Evolutionary conservation across 768 basidiomycete species (phyloP), one percentile per base, ranked within the genome.

Genomic region (Dendrothele bispora): DNA sequence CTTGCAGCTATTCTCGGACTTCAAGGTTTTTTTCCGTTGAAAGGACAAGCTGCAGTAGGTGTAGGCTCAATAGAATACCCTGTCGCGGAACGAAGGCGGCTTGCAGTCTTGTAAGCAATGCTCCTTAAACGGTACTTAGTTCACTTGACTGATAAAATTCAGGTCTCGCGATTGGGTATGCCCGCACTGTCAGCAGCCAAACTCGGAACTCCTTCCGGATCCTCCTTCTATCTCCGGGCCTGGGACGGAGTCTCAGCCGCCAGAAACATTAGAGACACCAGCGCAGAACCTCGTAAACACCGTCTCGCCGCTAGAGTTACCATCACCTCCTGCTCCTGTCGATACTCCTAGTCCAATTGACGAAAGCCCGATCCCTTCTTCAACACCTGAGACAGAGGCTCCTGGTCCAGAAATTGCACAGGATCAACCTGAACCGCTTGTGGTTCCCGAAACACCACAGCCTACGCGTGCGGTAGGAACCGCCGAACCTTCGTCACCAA

Each of bases 1-100:
- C 17, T 38, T 30, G 18, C 52, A 91, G 91, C 91, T 28, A 92
- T 93, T 59, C 79, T 93, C 54, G 91, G 89, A 28, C 75, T 93
- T 4, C 91, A 92, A 64, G 90, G 91, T 0, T 92, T 93, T 67
- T 92, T 93, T 60, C 88, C 91, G 29, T 70, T 92, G 43, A 91
- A 86, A 58, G 91, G 91, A n/a, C 84, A 90, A 51, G 83, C 86
- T 37, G 89, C 92, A 14, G 80, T 84, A 25, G 91, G 91, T 25
- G 84, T 94, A 26, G 91, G 91, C n/a, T 88, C 90, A 14, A 75
- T 94, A 41, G 91, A 94, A 54, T 84, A 84, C 59, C 88, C 88
- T 20, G 61, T 75, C 17, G 65, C 72, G 14, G 91, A 94, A 63
- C 78, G 91, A 48, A 90, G 82, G 65, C 79, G 91, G 46, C 72